Base-by-base conservation (phyloP, 106 monocot genomes). In the Chionographis japonica region DNA sequence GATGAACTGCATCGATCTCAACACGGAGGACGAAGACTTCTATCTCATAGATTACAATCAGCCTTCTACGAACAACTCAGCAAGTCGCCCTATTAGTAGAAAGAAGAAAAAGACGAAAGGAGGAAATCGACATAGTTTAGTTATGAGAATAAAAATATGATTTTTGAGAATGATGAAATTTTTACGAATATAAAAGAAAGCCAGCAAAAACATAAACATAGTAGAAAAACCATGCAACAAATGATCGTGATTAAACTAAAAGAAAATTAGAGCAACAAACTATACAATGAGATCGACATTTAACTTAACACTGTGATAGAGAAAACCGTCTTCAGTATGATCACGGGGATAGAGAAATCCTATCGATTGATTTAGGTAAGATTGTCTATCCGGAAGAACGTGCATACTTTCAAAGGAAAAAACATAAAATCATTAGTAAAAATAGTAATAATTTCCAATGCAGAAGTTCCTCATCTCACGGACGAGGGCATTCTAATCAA, bases 331-430 rank as follows among this genome's bases (percentile, higher is more conserved):
- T 61, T 61, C 1, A 61, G 60, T 20, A 20, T 61, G 60, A 61
- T 36, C 16, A 20, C 37, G 60, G 35, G 37, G 60, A 61, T 61
- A 61, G 2, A 61, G 17, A 61, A 61, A 61, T 61, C 5, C 5
- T 61, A 20, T 61, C 20, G 7, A 61, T 37, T 61, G 60, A 61
- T 61, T 36, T 61, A 61, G 35, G 60, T 61, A 61, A 38, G 60
- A 61, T 61, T 20, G 37, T 38, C 60, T 4, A 61, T 61, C 60
- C 11, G 35, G 19, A 19, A 7, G 60, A n/a, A n/a, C n/a, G n/a
- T n/a, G n/a, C n/a, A n/a, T n/a, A n/a, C n/a, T n/a, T n/a, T n/a
- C n/a, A n/a, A n/a, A n/a, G n/a, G n/a, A n/a, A n/a, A n/a, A n/a
- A n/a, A n/a, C n/a, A n/a, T n/a, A n/a, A n/a, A n/a, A n/a, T n/a